These are phyloP conservation scores for Luffa aegyptiaca DNA, from an alignment of 306 rosid species.

Conservation along the genomic window DNA sequence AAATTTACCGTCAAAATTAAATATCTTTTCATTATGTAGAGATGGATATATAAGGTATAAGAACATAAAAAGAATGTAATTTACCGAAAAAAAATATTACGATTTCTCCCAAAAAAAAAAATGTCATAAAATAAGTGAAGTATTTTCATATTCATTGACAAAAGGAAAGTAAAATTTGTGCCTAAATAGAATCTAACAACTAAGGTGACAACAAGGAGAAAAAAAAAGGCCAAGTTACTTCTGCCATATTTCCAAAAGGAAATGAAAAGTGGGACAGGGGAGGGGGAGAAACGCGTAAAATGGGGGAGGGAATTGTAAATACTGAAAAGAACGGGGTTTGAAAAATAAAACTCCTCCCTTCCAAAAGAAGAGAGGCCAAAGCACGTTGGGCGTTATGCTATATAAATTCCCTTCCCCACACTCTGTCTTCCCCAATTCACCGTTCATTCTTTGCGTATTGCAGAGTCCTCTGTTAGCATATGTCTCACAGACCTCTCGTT, in stretches of 20 bases:
- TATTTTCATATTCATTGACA: not conserved
- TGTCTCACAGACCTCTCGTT: slow-evolving; percentile 35
- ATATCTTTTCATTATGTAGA: not conserved
- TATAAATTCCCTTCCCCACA: not conserved
- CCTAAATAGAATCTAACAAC: not conserved
- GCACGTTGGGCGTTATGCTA: not conserved
- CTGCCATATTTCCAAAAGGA: not conserved
- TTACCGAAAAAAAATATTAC: not conserved
- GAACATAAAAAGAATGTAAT: not conserved
- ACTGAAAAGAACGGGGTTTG: not conserved
- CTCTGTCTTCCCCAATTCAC: not conserved
- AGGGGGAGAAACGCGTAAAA: not conserved
- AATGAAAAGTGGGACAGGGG: not conserved
- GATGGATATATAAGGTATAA: not conserved
- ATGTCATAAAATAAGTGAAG: not conserved
- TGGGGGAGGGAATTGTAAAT: slow-evolving; percentile 7
- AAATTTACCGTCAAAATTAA: not conserved
- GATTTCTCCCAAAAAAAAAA: not conserved
- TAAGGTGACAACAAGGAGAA: not conserved
- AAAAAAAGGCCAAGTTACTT: not conserved
- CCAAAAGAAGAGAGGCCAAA: not conserved
- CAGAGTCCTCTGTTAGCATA: slow-evolving; percentile 14
- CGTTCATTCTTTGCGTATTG: not conserved
- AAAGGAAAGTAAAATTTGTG: not conserved
- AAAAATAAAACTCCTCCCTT: not conserved